Evolutionary conservation across 345 rosid species (phyloP), one percentile per base, ranked within the genome.

Genomic region (Pistacia atlantica): DNA sequence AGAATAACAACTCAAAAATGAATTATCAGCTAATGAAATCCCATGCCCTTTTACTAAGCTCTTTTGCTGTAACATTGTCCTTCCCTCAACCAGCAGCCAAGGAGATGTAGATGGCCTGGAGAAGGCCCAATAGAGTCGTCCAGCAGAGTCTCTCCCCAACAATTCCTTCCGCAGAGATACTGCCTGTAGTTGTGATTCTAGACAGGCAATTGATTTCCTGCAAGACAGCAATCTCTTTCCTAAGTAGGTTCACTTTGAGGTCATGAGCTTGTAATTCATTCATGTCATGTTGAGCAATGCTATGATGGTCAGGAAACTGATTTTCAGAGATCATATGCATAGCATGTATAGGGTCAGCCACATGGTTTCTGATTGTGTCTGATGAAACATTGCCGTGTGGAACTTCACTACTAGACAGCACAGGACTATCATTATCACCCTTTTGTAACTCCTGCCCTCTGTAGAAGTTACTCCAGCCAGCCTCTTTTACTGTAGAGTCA

Each of bases 71-170:
- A 54, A 45, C 60, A 51, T 16, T 25, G 59, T 42, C 51, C 77
- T 61, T 33, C 79, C 80, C 55, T 84, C 84, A 48, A 81, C 80
- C 48, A 81, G 71, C 73, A 81, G 74, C 73, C 65, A 81, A 9
- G 87, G 79, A 51, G 77, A 57, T 61, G 72, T 72, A 58, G 78
- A 75, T 4, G 82, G 80, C 80, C 84, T 76, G 25, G 33, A 73
- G 59, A 78, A 84, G 62, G 67, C 65, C 87, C 84, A 84, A 77
- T 81, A 84, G 14, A 76, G 25, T 35, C 79, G 76, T 51, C 87
- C 87, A 59, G 80, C 74, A 79, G 78, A 81, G 37, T 84, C 84
- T 22, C 75, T 76, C 11, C 87, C 87, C 63, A 84, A 65, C 55
- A 70, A 59, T 11, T 84, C 84, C 73, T 81, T 84, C 76, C 82